These are phyloP conservation scores for Sanghuangporus weigelae DNA, from an alignment of 1,284 basidiomycete species.

Conservation along the genomic window DNA sequence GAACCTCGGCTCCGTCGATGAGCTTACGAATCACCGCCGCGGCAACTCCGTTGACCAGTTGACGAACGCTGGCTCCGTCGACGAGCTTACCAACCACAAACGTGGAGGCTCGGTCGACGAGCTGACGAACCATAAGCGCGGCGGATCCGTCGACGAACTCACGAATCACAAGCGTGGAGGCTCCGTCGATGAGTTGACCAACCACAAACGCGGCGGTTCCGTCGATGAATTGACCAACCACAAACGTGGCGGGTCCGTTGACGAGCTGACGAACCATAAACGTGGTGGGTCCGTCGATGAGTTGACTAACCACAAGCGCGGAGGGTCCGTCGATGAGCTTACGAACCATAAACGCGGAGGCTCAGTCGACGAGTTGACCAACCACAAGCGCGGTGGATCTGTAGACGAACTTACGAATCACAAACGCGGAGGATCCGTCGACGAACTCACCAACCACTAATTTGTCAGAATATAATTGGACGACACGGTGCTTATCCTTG, in stretches of 20 bases:
- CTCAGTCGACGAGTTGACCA: neutral
- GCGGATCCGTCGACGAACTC: neutral
- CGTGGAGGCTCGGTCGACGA: neutral
- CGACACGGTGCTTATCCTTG: too few species aligned
- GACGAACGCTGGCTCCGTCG: neutral
- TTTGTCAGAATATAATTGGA: neutral
- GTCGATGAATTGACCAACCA: neutral
- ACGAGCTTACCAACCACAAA: neutral
- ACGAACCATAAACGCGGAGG: neutral
- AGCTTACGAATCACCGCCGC: neutral
- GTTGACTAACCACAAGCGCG: neutral
- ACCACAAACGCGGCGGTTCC: neutral
- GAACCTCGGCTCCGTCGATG: neutral
- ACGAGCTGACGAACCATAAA: neutral
- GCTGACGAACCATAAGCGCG: neutral
- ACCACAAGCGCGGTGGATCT: neutral
- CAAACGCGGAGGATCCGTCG: neutral
- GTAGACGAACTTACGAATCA: neutral
- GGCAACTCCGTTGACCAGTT: neutral
- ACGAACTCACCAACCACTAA: neutral
- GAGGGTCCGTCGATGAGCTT: neutral
- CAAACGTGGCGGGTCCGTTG: neutral
- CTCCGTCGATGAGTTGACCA: neutral
- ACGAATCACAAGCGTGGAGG: neutral
- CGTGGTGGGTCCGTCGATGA: neutral